These are phyloP conservation scores for Aspergillus aculeatus DNA, from an alignment of 2,329 filamentous ascomycete genomes.

Conservation along the genomic window DNA sequence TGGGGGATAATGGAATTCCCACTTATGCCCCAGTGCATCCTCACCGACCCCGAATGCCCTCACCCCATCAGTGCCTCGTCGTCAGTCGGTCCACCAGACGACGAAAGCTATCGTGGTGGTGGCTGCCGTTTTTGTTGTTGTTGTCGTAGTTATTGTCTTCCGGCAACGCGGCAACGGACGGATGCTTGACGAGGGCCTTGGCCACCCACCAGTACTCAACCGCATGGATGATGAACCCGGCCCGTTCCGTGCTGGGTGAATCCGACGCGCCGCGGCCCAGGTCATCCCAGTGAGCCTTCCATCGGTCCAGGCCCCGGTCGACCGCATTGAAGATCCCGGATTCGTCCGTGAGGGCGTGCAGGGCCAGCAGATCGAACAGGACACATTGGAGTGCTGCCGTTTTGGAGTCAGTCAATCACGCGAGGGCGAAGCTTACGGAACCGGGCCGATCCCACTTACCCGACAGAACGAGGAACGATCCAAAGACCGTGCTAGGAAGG, in stretches of 20 bases:
- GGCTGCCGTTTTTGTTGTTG: too few species aligned
- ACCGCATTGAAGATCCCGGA: not conserved
- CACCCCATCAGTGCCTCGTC: not conserved
- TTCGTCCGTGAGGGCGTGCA: not conserved
- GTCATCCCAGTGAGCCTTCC: not conserved
- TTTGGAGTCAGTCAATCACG: too few species aligned
- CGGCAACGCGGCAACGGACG: not conserved
- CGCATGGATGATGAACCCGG: not conserved
- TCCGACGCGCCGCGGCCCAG: not conserved
- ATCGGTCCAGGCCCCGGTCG: not conserved
- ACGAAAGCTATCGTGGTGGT: not conserved
- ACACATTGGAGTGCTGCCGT: not conserved
- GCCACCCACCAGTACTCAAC: conserved; percentile 1
- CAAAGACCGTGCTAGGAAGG: not conserved
- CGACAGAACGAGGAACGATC: not conserved
- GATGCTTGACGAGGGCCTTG: not conserved
- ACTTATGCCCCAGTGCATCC: too few species aligned
- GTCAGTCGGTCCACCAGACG: not conserved
- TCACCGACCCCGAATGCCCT: too few species aligned
- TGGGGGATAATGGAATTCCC: too few species aligned
- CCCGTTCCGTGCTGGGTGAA: not conserved
- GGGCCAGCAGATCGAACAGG: not conserved
- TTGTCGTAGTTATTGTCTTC: not conserved
- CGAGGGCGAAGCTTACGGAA: too few species aligned
- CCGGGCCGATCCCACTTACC: not conserved